Evolutionary conservation across 2,329 filamentous ascomycete species (phyloP), one percentile per base, ranked within the genome.

Genomic region (Escovopsis weberi): DNA sequence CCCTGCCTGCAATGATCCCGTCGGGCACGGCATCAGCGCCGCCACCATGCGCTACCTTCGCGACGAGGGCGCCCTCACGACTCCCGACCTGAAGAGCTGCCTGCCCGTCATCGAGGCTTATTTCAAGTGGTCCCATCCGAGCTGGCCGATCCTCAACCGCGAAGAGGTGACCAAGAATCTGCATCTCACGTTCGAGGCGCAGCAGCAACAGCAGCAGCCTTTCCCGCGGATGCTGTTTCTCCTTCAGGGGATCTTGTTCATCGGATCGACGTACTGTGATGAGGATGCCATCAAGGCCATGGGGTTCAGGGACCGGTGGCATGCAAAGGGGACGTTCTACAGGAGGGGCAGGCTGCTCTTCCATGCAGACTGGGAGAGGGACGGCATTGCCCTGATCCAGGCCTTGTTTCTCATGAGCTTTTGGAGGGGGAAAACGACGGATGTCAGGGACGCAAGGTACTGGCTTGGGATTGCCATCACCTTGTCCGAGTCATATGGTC

Each of bases 101-200:
- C 56, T 67, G 4, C 59, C 59, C 1, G 57, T 71, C 0, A 50
- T 75, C 1, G 56, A 64, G 15, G 70, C 70, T 0, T 76, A 74
- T 54, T 75, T 76, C 43, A 57, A 61, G 19, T 72, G 70, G 65
- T 75, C 74, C 41, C 72, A 76, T 47, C 70, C 72, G 0, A 69
- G 68, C 42, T 76, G 74, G 39, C 70, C 72, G 0, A 62, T 76
- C 11, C 48, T 76, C 1, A 69, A 75, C 47, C 63, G 68, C 4
- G 55, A 57, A 1, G 62, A 65, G 0, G 56, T 72, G 8, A 59
- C 63, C 42, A 52, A 56, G 2, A 55, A 56, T 2, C 63, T 70
- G 34, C 54, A 54, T 7, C 56, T 59, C 9, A 60, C 62, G 9
- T 61, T 56, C 1, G 57, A 74, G 2, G 72, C 72, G 4, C 28